phyloP scores from a whole-genome alignment of 305 asterid species.

The Lippia alba region DNA sequence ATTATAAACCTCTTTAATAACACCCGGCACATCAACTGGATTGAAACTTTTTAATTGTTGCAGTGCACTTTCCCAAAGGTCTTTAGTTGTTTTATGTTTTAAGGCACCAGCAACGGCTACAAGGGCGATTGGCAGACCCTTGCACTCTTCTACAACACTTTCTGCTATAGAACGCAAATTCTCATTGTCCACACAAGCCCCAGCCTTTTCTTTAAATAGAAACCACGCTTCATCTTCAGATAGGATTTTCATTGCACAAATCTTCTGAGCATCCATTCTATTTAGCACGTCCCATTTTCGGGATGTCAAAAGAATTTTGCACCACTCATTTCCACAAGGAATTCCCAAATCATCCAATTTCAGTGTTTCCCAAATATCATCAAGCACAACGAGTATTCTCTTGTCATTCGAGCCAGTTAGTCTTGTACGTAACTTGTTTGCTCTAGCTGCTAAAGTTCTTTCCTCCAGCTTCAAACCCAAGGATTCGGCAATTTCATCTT shows the following conservation, averaged over 20 bases:
- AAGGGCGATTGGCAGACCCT: no score
- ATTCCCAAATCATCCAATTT: constrained; percentile 23
- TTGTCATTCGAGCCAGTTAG: not conserved
- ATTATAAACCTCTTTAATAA: no score
- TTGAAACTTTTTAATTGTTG: no score
- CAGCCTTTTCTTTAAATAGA: not conserved
- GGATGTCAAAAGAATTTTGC: not conserved
- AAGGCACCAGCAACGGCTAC: no score
- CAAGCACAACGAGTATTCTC: constrained; percentile 34
- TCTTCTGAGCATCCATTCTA: not conserved
- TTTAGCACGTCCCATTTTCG: not conserved
- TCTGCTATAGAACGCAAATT: not conserved
- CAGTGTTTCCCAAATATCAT: constrained; percentile 41
- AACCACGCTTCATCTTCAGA: not conserved
- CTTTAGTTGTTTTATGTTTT: no score
- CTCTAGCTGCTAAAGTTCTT: not conserved
- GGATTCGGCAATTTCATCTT: not conserved
- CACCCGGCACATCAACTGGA: no score
- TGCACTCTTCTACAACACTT: no score
- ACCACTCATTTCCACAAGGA: not conserved
- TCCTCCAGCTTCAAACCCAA: no score
- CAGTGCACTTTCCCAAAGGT: no score
- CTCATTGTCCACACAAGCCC: not conserved
- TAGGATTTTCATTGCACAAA: not conserved
- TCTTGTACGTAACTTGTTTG: not conserved